phyloP scores from a whole-genome alignment of 2,329 filamentous ascomycete species.

The Stagonosporopsis tanaceti region DNA sequence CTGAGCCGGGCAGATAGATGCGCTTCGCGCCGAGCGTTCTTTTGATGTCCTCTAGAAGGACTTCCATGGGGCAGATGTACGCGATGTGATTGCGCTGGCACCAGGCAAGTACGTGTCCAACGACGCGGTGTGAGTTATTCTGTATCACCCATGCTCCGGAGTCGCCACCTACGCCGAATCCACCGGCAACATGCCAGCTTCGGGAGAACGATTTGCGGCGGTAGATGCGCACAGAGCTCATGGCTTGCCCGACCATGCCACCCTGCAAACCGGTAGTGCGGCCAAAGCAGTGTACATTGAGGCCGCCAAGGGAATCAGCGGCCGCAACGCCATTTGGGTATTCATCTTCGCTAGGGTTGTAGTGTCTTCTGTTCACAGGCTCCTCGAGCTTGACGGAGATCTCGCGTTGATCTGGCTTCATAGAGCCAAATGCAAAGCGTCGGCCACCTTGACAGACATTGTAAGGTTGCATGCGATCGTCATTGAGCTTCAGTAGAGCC shows the following conservation, averaged over 20 bases:
- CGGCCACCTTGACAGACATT: slow-evolving; percentile 72
- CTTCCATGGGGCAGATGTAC: slow-evolving; percentile 95
- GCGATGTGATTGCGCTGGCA: slow-evolving; percentile 80
- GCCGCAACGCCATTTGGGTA: slow-evolving; percentile 67
- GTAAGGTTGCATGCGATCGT: slow-evolving; percentile 72
- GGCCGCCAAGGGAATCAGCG: slow-evolving; percentile 70
- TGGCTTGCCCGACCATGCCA: slow-evolving; percentile 77
- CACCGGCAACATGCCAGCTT: slow-evolving; percentile 69
- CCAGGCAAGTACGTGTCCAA: slow-evolving; percentile 90
- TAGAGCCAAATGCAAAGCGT: slow-evolving; percentile 44
- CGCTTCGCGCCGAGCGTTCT: slow-evolving; percentile 74
- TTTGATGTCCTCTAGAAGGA: slow-evolving; percentile 84
- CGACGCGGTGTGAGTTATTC: slow-evolving; percentile 77
- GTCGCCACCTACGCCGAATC: slow-evolving; percentile 80
- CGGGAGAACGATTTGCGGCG: slow-evolving; percentile 82
- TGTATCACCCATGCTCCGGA: slow-evolving; percentile 94
- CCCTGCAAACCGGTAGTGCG: slow-evolving; percentile 84
- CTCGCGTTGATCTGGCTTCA: slow-evolving; percentile 38
- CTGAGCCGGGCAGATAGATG: slow-evolving; percentile 73
- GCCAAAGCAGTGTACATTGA: slow-evolving; percentile 86
- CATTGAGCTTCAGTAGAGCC: slow-evolving; percentile 84
- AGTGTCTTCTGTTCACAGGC: slow-evolving; percentile 46
- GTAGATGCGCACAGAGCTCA: slow-evolving; percentile 87
- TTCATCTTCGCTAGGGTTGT: slow-evolving; percentile 49
- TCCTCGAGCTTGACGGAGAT: slow-evolving; percentile 44